Evolutionary conservation across 345 rosid genomes (phyloP).

Genomic region (Citrus mangshanensis): DNA sequence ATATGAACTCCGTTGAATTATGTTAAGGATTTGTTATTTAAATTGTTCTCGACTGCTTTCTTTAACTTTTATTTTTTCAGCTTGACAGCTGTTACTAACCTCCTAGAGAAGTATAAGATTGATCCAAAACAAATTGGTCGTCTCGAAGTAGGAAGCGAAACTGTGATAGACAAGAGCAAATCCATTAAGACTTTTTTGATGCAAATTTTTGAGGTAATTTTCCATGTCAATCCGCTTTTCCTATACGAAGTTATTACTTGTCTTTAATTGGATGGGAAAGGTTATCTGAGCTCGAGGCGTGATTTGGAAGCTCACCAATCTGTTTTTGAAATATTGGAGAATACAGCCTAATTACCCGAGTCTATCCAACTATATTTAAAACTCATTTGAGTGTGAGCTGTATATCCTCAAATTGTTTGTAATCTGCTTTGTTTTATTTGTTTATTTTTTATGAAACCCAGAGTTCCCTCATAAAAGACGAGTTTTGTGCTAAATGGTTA

Average conservation of each 20-base stretch:
- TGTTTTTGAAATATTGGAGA: not conserved
- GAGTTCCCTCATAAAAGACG: not conserved
- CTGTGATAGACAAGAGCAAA: conserved; percentile 99
- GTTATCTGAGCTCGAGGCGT: not conserved
- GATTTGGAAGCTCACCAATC: not conserved
- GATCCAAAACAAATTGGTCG: conserved; percentile 97
- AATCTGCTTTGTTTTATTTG: too few species aligned
- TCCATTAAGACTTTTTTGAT: conserved; percentile 97
- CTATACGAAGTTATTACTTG: not conserved
- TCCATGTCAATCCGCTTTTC: conserved; percentile 1
- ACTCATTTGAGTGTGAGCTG: not conserved
- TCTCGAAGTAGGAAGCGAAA: conserved; percentile 98
- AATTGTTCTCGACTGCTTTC: conserved; percentile 5
- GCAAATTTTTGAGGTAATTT: conserved; percentile 92
- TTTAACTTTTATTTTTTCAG: conserved; percentile 32
- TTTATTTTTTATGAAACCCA: not conserved
- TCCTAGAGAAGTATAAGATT: conserved; percentile 83
- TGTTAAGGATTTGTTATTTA: not conserved
- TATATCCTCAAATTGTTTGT: not conserved
- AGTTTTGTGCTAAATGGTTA: not conserved
- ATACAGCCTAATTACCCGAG: not conserved
- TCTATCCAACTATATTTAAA: not conserved
- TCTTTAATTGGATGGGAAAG: not conserved
- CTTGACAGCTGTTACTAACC: conserved; percentile 83
- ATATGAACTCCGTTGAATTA: not conserved